Percentiles rank a stretch among this genome's conserved stretches.
Evolutionary conservation across 805 yeast species (phyloP).

Genomic region (Lipomyces kockii): DNA sequence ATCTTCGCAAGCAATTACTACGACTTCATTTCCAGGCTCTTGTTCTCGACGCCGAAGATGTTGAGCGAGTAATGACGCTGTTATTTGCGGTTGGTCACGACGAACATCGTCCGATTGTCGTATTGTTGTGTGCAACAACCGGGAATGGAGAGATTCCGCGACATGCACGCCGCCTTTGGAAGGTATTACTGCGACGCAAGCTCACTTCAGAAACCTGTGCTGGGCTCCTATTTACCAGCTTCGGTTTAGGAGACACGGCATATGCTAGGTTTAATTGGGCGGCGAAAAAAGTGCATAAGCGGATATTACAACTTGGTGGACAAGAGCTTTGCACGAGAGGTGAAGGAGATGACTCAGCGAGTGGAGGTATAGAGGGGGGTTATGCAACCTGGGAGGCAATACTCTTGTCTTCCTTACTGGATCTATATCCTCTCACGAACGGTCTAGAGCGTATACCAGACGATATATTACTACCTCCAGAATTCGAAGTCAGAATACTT

Average conservation of each 20-base stretch:
- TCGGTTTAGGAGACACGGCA: conserved; percentile 93
- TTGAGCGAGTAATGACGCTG: conserved; percentile 47
- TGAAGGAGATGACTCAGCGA: conserved; percentile 85
- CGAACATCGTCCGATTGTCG: conserved; percentile 45
- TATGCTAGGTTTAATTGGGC: conserved; percentile 90
- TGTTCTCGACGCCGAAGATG: conserved; percentile 62
- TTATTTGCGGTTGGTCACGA: conserved; percentile 44
- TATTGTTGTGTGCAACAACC: conserved; percentile 80
- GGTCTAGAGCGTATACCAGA: conserved; percentile 44
- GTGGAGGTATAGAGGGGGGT: conserved; percentile 72
- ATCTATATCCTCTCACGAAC: conserved; percentile 26
- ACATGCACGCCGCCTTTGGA: conserved; percentile 76
- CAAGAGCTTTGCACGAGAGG: conserved; percentile 69
- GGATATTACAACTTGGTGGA: conserved; percentile 84
- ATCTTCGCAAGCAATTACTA: conserved; percentile 60
- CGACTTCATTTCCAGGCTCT: conserved; percentile 57
- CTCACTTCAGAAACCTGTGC: conserved; percentile 65
- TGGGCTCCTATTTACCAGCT: conserved; percentile 67
- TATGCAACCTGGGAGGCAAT: conserved; percentile 68
- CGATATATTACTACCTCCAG: conserved; percentile 50
- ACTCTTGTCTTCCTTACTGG: conserved; percentile 42
- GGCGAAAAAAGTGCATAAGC: conserved; percentile 75
- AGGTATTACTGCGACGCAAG: conserved; percentile 66
- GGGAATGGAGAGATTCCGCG: conserved; percentile 95
- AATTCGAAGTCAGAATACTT: conserved; percentile 43